phyloP scores from a whole-genome alignment of 805 yeast genomes.

The Starmerella bombi region DNA sequence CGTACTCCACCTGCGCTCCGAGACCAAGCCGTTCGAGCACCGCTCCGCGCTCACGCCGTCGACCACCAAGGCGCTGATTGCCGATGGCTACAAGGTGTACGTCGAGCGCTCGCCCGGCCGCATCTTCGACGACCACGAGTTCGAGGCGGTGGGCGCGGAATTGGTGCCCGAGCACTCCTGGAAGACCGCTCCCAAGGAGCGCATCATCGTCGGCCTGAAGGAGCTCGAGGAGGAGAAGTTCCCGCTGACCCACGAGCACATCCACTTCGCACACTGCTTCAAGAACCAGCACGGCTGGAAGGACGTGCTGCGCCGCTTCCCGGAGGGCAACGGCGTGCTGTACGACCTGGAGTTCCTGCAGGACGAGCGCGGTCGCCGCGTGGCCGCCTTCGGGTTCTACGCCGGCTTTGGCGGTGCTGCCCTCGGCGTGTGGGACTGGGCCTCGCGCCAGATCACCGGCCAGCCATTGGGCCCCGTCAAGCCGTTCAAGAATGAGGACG shows the following conservation, averaged over 20 bases:
- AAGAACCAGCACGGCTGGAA: constrained; percentile 97
- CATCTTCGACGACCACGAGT: constrained; percentile 64
- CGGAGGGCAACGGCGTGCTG: constrained; percentile 77
- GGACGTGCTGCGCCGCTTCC: constrained; percentile 77
- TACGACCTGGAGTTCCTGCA: constrained; percentile 92
- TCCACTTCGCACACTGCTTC: constrained; percentile 98
- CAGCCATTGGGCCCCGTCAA: constrained; percentile 65
- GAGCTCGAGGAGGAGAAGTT: constrained; percentile 88
- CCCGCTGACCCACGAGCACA: constrained; percentile 91
- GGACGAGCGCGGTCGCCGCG: constrained; percentile 92
- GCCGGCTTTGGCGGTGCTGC: constrained; percentile 99
- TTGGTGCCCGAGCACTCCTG: constrained; percentile 91
- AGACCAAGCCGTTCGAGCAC: constrained; percentile 92
- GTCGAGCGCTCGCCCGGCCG: constrained; percentile 85
- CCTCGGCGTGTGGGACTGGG: constrained; percentile 86
- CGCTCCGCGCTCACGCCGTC: constrained; percentile 94
- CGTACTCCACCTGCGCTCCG: constrained; percentile 83
- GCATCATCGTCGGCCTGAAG: constrained; percentile 85
- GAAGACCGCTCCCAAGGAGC: constrained; percentile 78
- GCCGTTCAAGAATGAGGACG: constrained; percentile 72
- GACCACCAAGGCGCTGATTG: constrained; percentile 63
- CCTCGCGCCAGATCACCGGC: constrained; percentile 57
- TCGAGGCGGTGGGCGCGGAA: constrained; percentile 61
- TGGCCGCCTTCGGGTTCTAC: constrained; percentile 98
- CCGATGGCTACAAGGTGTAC: constrained; percentile 65